Conservation (phyloP, 805 yeast species). For the Yamadazyma tumulicola region DNA sequence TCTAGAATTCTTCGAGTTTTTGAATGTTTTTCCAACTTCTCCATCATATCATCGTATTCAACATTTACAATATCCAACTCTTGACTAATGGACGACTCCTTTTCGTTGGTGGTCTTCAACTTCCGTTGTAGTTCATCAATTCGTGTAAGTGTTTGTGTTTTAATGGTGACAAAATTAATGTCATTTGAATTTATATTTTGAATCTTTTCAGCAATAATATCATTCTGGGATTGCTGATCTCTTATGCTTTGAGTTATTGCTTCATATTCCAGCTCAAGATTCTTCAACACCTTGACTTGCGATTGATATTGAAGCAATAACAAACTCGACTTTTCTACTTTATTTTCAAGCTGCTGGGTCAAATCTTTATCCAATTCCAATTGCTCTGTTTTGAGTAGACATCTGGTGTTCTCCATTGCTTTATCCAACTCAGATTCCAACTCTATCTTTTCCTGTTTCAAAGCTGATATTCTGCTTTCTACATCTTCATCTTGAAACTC, state of each 20-base stretch:
- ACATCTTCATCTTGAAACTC: conserved; percentile 20
- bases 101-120: not conserved
- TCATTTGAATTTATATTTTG: conserved; percentile 15
- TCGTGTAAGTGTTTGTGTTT: conserved; percentile 16
- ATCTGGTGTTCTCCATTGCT: conserved; percentile 9
- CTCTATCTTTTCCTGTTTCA: conserved; percentile 13
- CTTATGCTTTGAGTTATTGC: conserved; percentile 1
- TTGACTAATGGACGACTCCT: not conserved
- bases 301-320: conserved; percentile 1
- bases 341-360: conserved; percentile 19
- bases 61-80: conserved; percentile 13
- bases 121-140: conserved; percentile 14
- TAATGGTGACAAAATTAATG: conserved; percentile 15
- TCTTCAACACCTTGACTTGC: not conserved
- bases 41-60: conserved; percentile 14
- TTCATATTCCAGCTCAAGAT: not conserved
- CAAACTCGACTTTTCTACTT: conserved; percentile 19
- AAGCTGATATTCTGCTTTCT: conserved; percentile 7
- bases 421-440: not conserved
- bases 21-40: conserved; percentile 32
- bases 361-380: conserved; percentile 27
- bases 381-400: conserved; percentile 15
- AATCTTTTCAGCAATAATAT: conserved; percentile 2
- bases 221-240: conserved; percentile 6
- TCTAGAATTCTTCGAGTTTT: conserved; percentile 43